Evolutionary conservation across 805 yeast species (phyloP).

Genomic region (Lipomyces anomalus): DNA sequence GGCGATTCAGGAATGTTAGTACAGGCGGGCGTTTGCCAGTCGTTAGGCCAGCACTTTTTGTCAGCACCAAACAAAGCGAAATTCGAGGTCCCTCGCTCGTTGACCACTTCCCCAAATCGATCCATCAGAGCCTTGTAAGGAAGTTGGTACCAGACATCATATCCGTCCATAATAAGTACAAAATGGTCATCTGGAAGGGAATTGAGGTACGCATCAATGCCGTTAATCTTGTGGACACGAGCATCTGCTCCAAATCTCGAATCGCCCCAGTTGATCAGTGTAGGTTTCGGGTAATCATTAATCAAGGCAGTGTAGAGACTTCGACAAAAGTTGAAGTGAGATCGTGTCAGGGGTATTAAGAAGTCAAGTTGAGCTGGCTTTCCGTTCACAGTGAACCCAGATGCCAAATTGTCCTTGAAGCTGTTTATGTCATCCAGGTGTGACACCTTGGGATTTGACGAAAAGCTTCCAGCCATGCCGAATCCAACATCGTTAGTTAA

Average conservation of each 20-base stretch:
- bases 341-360: conserved; percentile 20
- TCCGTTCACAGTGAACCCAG: conserved; percentile 4
- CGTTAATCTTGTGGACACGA: conserved; percentile 17
- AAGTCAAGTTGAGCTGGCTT: conserved; percentile 14
- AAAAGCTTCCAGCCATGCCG: too few species aligned
- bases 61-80: conserved; percentile 21
- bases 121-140: conserved; percentile 8
- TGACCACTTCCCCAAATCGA: conserved; percentile 10
- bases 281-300: conserved; percentile 20
- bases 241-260: conserved; percentile 5
- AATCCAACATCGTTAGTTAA: too few species aligned
- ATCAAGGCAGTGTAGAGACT: conserved; percentile 17
- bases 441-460: not conserved
- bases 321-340: conserved; percentile 24
- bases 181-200: conserved; percentile 8
- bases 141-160: conserved; percentile 21
- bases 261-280: conserved; percentile 15
- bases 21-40: conserved; percentile 17
- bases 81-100: not conserved
- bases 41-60: conserved; percentile 25
- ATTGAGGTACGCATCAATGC: conserved; percentile 17
- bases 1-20: conserved; percentile 18
- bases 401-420: not conserved
- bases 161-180: conserved; percentile 20
- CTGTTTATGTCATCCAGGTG: not conserved